Percentiles rank a stretch among this genome's conserved stretches.
phyloP scores from a whole-genome alignment of 2,329 filamentous ascomycete species.

The Cladosporium colombiae region DNA sequence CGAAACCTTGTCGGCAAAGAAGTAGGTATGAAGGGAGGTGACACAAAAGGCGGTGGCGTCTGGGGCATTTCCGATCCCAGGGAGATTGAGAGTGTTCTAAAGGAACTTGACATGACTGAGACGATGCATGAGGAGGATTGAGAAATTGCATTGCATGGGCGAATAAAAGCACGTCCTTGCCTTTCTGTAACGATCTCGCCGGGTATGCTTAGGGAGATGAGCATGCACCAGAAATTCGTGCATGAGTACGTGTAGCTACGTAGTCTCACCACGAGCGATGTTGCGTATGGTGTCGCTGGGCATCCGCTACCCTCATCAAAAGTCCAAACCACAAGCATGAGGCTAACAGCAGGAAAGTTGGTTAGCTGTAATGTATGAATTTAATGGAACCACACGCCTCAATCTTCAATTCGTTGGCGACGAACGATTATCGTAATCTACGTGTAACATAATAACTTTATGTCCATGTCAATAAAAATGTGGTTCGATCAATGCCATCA shows the following conservation, averaged over 20 bases:
- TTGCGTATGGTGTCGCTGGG: background rate
- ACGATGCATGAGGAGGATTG: slow-evolving; percentile 39
- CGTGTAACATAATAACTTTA: background rate
- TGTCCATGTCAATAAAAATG: background rate
- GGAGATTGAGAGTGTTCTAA: slow-evolving; percentile 50
- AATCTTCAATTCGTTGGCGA: background rate
- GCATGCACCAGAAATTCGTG: background rate
- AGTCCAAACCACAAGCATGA: too few relatives aligned
- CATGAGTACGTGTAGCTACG: too few relatives aligned
- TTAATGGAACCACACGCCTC: too few relatives aligned
- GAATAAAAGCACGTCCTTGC: background rate
- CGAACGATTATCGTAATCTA: background rate
- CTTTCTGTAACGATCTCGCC: background rate
- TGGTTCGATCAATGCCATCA: background rate
- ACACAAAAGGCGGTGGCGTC: slow-evolving; percentile 84
- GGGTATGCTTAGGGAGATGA: background rate
- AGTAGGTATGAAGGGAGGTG: slow-evolving; percentile 76
- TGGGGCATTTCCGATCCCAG: slow-evolving; percentile 85
- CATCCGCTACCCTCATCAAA: background rate
- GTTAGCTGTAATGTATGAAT: too few relatives aligned
- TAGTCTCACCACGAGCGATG: background rate
- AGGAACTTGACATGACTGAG: slow-evolving; percentile 51
- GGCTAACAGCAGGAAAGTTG: too few relatives aligned
- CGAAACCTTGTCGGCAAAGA: slow-evolving; percentile 93
- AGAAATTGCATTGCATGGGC: background rate